Evolutionary conservation across 257 asterid species (phyloP), one percentile per base, ranked within the genome.

Genomic region (Jacaranda mimosifolia): DNA sequence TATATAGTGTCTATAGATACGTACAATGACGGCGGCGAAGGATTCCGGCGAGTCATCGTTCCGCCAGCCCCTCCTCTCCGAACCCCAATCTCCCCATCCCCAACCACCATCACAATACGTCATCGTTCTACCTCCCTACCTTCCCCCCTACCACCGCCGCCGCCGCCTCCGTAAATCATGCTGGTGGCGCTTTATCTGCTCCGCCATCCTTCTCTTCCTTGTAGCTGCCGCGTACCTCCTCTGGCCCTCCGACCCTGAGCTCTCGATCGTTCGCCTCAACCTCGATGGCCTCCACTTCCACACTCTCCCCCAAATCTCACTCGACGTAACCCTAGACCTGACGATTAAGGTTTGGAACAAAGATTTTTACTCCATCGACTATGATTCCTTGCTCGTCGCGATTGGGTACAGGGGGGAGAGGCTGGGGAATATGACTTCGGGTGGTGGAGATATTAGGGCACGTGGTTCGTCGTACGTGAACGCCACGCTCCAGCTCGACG

Each of bases 191-290:
- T 7, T 80, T 40, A 48, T 78, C 84, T 86, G 85, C 82, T 49
- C 76, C 81, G 63, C 80, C 65, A 62, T 73, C 19, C 45, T 89
- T 75, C 72, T 91, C 65, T 48, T 87, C 89, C 77, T 90, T 81
- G 74, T 56, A 68, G 85, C 90, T 52, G 86, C 88, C 63, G 67
- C 57, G 32, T 91, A 85, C 80, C 69, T 94, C 66, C 77, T 94
- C 59, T 94, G 91, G 92, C 98, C 98, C 3, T 94, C 97, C 59
- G 91, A 92, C 63, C 98, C 98, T 3, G 75, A 88, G 2, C 80
- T 94, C 81, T 85, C 95, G 66, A 53, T 94, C 63, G 87, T 80
- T 32, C 94, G 93, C 49, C 81, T 92, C 75, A 85, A 62, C 21
- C 89, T 94, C 74, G 82, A 77, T 17, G 82, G 79, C 77, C 77